A percentile compares a stretch with the other conserved stretches of the same genome.
Conservation (phyloP, 148 eudicot species). For the Vaccinium corymbosum region DNA sequence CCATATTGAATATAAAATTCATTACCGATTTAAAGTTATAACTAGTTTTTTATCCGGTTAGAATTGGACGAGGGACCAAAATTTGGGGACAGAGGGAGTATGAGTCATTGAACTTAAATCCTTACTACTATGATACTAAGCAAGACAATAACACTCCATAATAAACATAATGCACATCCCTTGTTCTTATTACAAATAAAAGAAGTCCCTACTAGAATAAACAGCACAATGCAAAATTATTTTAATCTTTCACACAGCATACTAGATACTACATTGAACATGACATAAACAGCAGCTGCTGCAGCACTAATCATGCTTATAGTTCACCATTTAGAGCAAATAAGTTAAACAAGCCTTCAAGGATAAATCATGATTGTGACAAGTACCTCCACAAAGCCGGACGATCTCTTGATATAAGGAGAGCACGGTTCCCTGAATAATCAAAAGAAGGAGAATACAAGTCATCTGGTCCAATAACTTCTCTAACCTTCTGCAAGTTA, state of each 20-base stretch:
- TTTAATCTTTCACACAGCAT: slow-evolving; percentile 6
- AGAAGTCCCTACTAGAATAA: neutral
- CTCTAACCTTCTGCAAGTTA: slow-evolving; percentile 39
- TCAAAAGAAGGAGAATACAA: slow-evolving; percentile 86
- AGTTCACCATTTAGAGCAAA: neutral
- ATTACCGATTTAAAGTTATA: too few species aligned
- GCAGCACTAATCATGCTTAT: neutral
- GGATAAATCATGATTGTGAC: slow-evolving; percentile 18
- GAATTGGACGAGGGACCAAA: too few species aligned
- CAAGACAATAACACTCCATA: neutral
- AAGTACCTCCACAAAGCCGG: slow-evolving; percentile 77
- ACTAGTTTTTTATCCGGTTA: too few species aligned
- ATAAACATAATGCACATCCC: neutral
- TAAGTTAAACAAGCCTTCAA: slow-evolving; percentile 8
- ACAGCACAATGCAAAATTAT: slow-evolving; percentile 4
- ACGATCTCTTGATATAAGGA: slow-evolving; percentile 86
- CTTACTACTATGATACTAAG: neutral
- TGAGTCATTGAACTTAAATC: neutral
- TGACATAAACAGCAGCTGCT: slow-evolving; percentile 5
- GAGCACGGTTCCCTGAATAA: slow-evolving; percentile 53
- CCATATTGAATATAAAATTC: too few species aligned
- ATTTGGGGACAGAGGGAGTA: too few species aligned
- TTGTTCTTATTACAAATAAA: neutral
- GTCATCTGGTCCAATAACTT: slow-evolving; percentile 76
- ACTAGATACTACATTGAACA: neutral